Conservation (phyloP, 2,329 filamentous ascomycete species). For the Colletotrichum phormii region DNA sequence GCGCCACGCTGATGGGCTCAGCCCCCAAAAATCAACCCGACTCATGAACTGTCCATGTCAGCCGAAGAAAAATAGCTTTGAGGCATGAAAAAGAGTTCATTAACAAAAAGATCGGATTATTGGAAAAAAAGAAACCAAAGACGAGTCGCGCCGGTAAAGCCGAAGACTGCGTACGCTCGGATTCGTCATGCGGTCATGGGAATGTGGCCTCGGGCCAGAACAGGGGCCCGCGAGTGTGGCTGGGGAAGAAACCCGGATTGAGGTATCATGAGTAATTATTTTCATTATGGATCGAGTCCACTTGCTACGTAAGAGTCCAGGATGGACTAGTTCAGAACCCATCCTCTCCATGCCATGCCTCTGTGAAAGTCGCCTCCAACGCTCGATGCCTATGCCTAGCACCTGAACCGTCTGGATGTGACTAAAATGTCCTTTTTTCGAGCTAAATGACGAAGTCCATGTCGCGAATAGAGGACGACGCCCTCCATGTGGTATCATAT, state of each 20-base stretch:
- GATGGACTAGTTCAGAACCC: background rate
- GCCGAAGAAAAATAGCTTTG: background rate
- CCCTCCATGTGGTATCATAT: conserved; percentile 38
- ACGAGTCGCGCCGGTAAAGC: background rate
- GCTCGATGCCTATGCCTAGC: conserved; percentile 1
- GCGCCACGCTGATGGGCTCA: background rate
- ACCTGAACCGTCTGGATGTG: background rate
- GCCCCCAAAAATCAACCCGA: background rate
- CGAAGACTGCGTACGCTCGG: background rate
- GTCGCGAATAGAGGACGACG: conserved; percentile 20
- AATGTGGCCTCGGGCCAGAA: background rate
- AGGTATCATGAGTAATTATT: background rate
- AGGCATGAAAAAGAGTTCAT: background rate
- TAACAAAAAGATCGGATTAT: conserved; percentile 11
- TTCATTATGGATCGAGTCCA: conserved; percentile 5
- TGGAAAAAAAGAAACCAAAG: background rate
- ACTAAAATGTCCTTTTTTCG: conserved; percentile 6
- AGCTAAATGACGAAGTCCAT: conserved; percentile 27
- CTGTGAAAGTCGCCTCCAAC: background rate
- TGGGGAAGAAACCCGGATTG: background rate
- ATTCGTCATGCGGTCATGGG: background rate
- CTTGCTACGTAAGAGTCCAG: background rate
- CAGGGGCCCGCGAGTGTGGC: background rate
- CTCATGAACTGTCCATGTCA: background rate
- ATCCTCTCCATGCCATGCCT: background rate